Evolutionary conservation across 2,329 filamentous ascomycete species (phyloP).

Genomic region (Hypoxylon sp.): DNA sequence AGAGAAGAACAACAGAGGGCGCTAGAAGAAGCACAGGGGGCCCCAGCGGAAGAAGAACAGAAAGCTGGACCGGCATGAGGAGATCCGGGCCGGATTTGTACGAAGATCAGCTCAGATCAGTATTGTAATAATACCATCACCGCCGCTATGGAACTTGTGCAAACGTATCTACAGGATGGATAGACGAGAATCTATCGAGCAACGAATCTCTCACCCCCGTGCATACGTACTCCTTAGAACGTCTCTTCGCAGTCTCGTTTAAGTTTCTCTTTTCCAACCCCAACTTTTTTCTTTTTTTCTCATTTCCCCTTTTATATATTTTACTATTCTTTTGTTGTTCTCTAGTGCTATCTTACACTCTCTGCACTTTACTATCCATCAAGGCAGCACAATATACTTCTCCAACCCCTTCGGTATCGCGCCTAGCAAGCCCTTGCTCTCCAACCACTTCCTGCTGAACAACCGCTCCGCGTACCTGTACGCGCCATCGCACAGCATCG

Average conservation of each 20-base stretch:
- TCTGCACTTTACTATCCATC: neutral
- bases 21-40: neutral
- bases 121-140: constrained; percentile 34
- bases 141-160: constrained; percentile 37
- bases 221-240: no score
- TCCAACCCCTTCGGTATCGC: constrained; percentile 87
- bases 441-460: constrained; percentile 92
- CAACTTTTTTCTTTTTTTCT: constrained; percentile 15
- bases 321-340: no score
- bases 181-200: constrained; percentile 9
- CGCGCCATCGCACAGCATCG: constrained; percentile 94
- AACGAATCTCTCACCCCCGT: neutral
- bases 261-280: neutral
- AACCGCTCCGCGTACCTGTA: constrained; percentile 95
- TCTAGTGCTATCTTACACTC: neutral
- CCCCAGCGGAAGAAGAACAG: neutral
- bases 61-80: constrained; percentile 14
- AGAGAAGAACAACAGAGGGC: neutral
- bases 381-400: constrained; percentile 95
- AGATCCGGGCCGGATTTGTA: constrained; percentile 21
- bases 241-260: no score
- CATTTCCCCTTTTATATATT: neutral
- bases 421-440: constrained; percentile 84
- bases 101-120: constrained; percentile 22
- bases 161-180: constrained; percentile 46